Evolutionary conservation across 768 basidiomycete species (phyloP).

Genomic region (Chiua virens): DNA sequence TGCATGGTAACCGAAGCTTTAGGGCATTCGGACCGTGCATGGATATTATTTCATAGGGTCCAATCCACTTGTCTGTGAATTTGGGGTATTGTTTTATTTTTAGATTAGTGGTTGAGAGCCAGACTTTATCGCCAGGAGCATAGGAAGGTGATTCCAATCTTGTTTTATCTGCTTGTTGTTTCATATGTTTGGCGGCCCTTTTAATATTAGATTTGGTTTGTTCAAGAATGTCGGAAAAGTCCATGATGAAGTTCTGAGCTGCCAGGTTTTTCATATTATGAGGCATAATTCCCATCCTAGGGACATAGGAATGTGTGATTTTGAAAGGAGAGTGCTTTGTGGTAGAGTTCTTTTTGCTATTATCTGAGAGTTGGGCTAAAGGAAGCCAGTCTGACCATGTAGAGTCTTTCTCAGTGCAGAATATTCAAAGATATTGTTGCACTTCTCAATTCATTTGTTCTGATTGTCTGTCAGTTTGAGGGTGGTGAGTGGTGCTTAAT

Average conservation of each 20-base stretch:
- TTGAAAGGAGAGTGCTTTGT: neutral
- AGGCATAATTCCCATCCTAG: neutral
- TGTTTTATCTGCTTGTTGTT: neutral
- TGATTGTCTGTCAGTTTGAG: conserved; percentile 37
- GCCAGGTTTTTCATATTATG: too few relatives aligned
- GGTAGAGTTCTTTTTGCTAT: neutral
- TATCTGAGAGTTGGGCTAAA: neutral
- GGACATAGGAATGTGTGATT: neutral
- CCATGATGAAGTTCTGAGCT: too few relatives aligned
- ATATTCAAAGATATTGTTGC: neutral
- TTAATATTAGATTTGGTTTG: too few relatives aligned
- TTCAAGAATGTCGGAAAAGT: too few relatives aligned
- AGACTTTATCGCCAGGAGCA: neutral
- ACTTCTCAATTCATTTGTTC: conserved; percentile 31
- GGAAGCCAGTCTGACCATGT: too few relatives aligned
- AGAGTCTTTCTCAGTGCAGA: neutral
- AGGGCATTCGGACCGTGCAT: neutral
- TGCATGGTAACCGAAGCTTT: too few relatives aligned
- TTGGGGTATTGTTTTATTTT: neutral
- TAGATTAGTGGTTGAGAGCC: neutral
- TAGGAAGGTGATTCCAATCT: too few relatives aligned
- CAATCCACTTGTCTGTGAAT: neutral
- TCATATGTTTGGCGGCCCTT: neutral
- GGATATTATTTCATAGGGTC: neutral
- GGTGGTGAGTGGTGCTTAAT: conserved; percentile 34